A percentile compares a stretch with the other conserved stretches of the same genome.
Conservation (phyloP, 768 basidiomycete species). For the Boletus fagicola region DNA sequence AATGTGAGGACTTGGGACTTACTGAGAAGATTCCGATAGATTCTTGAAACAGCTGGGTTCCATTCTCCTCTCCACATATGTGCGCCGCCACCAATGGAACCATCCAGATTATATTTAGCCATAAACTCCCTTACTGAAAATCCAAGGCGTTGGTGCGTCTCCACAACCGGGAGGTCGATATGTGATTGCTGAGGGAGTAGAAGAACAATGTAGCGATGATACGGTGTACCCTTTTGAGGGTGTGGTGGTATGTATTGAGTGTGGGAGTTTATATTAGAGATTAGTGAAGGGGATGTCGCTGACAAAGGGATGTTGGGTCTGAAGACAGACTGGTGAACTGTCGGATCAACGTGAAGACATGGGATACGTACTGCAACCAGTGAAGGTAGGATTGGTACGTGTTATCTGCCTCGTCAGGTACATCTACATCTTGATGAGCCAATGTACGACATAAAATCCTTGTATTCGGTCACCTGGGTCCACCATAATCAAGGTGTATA, state of each 20-base stretch:
- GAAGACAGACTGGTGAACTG: not conserved
- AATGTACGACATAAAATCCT: not conserved
- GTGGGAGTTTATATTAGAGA: slow-evolving; percentile 50
- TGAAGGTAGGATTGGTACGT: slow-evolving; percentile 76
- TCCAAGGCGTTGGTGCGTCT: slow-evolving; percentile 46
- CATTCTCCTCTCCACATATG: slow-evolving; percentile 86
- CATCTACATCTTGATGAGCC: slow-evolving; percentile 49
- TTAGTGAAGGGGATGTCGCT: slow-evolving; percentile 43
- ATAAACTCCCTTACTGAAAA: slow-evolving; percentile 71
- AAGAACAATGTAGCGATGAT: slow-evolving; percentile 85
- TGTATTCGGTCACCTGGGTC: slow-evolving; percentile 67
- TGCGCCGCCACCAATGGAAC: slow-evolving; percentile 60
- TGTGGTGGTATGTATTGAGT: slow-evolving; percentile 87
- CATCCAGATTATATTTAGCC: slow-evolving; percentile 51
- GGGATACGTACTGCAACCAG: slow-evolving; percentile 70
- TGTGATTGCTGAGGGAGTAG: slow-evolving; percentile 66
- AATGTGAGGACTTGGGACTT: slow-evolving; percentile 32
- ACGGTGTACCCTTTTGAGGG: slow-evolving; percentile 83
- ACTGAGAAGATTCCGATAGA: slow-evolving; percentile 70
- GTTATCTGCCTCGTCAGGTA: slow-evolving; percentile 68
- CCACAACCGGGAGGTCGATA: slow-evolving; percentile 46
- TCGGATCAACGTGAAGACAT: not conserved
- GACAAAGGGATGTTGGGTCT: slow-evolving; percentile 85
- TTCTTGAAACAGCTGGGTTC: slow-evolving; percentile 59
- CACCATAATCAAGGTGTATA: slow-evolving; percentile 87